Conservation (phyloP, 2,329 filamentous ascomycete species). For the Claviceps paspali region DNA sequence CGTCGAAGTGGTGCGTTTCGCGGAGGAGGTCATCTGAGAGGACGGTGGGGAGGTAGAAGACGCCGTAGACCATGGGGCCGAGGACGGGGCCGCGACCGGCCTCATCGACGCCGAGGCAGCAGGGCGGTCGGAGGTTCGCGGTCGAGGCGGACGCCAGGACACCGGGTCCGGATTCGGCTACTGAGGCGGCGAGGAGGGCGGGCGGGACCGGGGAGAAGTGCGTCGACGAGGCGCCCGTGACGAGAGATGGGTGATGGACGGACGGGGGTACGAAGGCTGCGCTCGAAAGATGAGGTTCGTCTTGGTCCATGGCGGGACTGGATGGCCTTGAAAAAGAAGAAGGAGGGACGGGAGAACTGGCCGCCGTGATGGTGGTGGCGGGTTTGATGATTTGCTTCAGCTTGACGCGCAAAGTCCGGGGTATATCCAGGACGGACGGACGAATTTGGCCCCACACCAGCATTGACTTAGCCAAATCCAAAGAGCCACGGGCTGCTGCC, state of each 20-base stretch:
- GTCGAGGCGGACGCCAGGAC: conserved; percentile 10
- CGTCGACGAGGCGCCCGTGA: conserved; percentile 52
- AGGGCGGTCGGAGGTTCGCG: conserved; percentile 22
- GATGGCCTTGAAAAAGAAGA: background rate
- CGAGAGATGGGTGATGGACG: conserved; percentile 39
- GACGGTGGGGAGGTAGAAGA: conserved; percentile 61
- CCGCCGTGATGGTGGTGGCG: too few relatives aligned
- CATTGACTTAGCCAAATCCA: background rate
- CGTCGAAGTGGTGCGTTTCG: conserved; percentile 72
- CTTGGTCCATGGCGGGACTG: conserved; percentile 6
- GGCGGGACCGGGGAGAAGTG: conserved; percentile 57
- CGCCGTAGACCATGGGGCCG: conserved; percentile 59
- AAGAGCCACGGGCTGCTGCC: too few relatives aligned
- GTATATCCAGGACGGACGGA: too few relatives aligned
- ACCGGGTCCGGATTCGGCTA: conserved; percentile 8
- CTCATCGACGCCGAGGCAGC: conserved; percentile 82
- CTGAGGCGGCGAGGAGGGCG: conserved; percentile 30
- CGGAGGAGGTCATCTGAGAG: conserved; percentile 61
- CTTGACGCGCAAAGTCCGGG: too few relatives aligned
- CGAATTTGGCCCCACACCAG: too few relatives aligned
- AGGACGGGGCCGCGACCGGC: conserved; percentile 89
- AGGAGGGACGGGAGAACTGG: too few relatives aligned
- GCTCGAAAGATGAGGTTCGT: background rate
- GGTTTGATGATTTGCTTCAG: too few relatives aligned
- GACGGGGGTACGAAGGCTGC: conserved; percentile 52